phyloP scores from a whole-genome alignment of 768 basidiomycete species.

The Amanita fuliginea region DNA sequence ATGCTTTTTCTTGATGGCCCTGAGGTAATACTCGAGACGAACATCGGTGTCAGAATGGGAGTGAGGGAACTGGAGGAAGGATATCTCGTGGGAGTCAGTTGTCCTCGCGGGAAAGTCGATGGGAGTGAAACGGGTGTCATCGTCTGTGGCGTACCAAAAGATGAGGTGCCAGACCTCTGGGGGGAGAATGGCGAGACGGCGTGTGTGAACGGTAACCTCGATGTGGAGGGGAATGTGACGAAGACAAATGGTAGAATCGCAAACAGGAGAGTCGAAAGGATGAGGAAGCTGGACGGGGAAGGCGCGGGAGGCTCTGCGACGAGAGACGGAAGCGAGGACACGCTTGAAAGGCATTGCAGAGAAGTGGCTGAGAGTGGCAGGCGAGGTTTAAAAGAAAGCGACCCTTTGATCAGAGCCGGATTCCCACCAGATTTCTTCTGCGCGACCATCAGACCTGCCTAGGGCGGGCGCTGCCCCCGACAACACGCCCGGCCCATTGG shows the following conservation, averaged over 20 bases:
- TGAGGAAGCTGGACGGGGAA: neutral
- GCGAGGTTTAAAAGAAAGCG: neutral
- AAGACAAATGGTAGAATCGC: neutral
- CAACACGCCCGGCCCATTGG: too few relatives aligned
- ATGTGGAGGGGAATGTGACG: neutral
- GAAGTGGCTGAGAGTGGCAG: neutral
- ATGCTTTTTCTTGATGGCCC: constrained; percentile 37
- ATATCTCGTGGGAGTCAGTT: constrained; percentile 27
- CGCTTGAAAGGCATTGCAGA: neutral
- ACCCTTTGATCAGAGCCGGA: neutral
- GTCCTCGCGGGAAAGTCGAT: constrained; percentile 11
- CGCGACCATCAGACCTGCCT: too few relatives aligned
- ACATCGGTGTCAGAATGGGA: constrained; percentile 22
- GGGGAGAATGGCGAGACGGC: constrained; percentile 34
- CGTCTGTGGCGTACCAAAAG: constrained; percentile 41
- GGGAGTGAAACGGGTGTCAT: constrained; percentile 8
- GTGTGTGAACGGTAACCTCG: neutral
- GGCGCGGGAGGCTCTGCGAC: neutral
- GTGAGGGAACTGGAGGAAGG: constrained; percentile 42
- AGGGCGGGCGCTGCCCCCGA: too few relatives aligned
- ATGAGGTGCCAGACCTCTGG: constrained; percentile 59
- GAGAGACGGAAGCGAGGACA: neutral
- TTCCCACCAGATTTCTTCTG: neutral
- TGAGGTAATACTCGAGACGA: constrained; percentile 32
- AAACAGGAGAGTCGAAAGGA: neutral